Evolutionary conservation across 345 rosid species (phyloP).

Genomic region (Aegle marmelos): DNA sequence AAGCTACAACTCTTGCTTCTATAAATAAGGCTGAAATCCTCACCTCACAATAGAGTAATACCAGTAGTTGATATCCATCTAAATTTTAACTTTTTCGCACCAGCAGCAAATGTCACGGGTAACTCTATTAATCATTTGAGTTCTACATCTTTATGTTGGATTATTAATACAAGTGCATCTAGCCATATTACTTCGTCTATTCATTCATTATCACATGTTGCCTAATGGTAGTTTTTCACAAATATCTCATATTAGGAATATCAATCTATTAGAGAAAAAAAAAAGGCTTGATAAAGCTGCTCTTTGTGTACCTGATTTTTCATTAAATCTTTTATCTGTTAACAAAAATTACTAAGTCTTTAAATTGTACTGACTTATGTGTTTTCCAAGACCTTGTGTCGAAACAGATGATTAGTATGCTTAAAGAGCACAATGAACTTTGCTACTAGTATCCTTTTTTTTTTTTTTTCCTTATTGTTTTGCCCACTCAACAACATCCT

Average conservation of each 20-base stretch:
- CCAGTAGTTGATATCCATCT: neutral
- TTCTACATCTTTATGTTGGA: neutral
- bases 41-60: neutral
- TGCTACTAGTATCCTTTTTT: too few relatives aligned
- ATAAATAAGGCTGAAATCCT: neutral
- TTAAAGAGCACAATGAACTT: neutral
- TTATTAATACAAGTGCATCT: neutral
- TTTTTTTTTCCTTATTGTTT: too few relatives aligned
- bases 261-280: too few relatives aligned
- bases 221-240: too few relatives aligned
- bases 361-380: too few relatives aligned
- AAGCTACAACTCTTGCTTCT: too few relatives aligned
- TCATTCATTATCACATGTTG: neutral
- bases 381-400: neutral
- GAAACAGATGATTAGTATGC: neutral
- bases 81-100: neutral
- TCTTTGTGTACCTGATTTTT: too few relatives aligned
- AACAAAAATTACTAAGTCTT: too few relatives aligned
- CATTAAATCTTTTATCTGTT: too few relatives aligned
- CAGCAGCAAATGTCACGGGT: neutral
- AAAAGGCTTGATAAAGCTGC: too few relatives aligned
- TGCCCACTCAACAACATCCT: neutral
- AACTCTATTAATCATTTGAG: too few relatives aligned
- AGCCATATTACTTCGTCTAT: neutral
- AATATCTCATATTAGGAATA: too few relatives aligned